A percentile compares a stretch with the other conserved stretches of the same genome.
These are phyloP conservation scores for Flaveria brownii DNA, from an alignment of 129 eudicot genomes.

Conservation along the genomic window DNA sequence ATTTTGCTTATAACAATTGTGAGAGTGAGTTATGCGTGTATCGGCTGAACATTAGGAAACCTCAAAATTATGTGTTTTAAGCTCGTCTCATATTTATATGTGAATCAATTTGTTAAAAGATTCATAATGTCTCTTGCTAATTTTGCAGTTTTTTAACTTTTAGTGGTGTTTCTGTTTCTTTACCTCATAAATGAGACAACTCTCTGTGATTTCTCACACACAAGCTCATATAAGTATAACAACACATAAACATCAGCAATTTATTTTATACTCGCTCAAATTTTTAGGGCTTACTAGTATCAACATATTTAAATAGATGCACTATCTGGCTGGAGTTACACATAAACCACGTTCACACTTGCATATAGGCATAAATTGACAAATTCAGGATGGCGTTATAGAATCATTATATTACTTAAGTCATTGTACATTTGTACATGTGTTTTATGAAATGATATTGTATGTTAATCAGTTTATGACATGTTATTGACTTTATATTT, in stretches of 20 bases:
- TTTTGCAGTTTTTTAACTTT: neutral
- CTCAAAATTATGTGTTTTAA: neutral
- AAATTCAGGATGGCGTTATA: neutral
- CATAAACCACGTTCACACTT: neutral
- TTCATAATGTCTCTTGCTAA: neutral
- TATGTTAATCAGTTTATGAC: slow-evolving; percentile 11
- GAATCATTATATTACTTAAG: neutral
- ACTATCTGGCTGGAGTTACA: slow-evolving; percentile 9
- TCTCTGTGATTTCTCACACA: neutral
- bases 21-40: neutral
- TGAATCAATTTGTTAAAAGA: neutral
- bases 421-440: neutral
- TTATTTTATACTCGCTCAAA: neutral
- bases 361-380: neutral
- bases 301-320: neutral
- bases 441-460: neutral
- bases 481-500: slow-evolving; percentile 26
- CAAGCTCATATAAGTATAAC: neutral
- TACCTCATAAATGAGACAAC: neutral
- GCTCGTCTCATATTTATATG: neutral
- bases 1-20: neutral
- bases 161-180: neutral
- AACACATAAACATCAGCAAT: no score
- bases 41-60: neutral
- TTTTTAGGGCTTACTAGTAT: neutral